Evolutionary conservation across 2,329 filamentous ascomycete genomes (phyloP), one percentile per base, ranked within the genome.

Genomic region (Truncatella angustata): DNA sequence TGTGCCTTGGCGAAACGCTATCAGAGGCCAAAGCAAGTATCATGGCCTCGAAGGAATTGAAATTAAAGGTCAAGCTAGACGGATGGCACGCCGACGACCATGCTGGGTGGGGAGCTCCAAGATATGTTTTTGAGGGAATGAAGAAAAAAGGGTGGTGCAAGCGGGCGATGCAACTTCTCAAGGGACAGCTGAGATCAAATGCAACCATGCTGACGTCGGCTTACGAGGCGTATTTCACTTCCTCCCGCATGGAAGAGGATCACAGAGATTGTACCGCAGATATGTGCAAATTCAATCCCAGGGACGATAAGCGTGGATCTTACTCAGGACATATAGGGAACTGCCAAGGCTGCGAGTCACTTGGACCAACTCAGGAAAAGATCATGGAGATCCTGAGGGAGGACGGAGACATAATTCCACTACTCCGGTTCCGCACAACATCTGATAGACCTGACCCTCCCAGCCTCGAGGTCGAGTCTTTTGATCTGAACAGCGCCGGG

Each of bases 101-200:
- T 28, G 47, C 18, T n/a, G 47, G 47, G 14, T 50, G 47, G 47
- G 47, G 47, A n/a, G 10, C 34, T 14, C 47, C 47, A 10, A 26
- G 47, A 18, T 50, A 35, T 16, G 36, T 50, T 30, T 40, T 50
- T 12, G 20, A 42, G 11, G 35, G n/a, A 26, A 50, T 50, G 47
- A 18, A 4, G 14, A 23, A 30, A 10, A 14, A 50, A 5, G 32
- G 32, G 3, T 50, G 47, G 47, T 50, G 47, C 36, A 16, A n/a
- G 14, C 18, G 47, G 23, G 32, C 34, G 16, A 50, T 50, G 21
- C 47, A 32, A 24, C 34, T 50, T 9, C 32, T 42, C 32, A 21
- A 24, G 12, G 32, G 34, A 11, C 47, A 50, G 35, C 18, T 50
- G 11, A 26, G 23, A 9, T 50, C 47, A 9, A 50, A 50, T 40